Evolutionary conservation across 768 basidiomycete species (phyloP), one percentile per base, ranked within the genome.

Genomic region (Hydnomerulius pinastri): DNA sequence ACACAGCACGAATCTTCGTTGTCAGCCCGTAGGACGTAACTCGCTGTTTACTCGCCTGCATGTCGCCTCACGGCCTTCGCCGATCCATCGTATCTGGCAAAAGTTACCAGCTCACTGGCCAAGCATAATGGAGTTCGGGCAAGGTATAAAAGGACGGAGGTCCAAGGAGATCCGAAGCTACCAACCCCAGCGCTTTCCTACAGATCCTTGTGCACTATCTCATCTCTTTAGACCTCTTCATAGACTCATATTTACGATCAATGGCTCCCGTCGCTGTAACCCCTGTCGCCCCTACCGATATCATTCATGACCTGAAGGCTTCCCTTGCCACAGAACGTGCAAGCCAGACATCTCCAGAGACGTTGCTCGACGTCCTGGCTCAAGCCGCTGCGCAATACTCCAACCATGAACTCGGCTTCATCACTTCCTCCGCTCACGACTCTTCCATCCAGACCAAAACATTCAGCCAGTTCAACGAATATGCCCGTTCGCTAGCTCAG

Each of bases 351-450:
- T 50, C 40, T 37, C 49, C 50, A 38, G 44, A 53, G 8, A 69
- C 63, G 6, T 55, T 67, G 6, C 42, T 58, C 13, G 60, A 65
- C 10, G 46, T 65, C 20, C 18, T 69, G 20, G 55, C 58, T 42
- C 56, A 42, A 11, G 67, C 60, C 6, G 60, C 51, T 10, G 18
- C 13, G 6, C 55, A 50, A 7, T 65, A 67, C 27, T 60, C 67
- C 8, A 21, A 33, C 2, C 67, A 58, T 21, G 55, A 67, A 15
- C 62, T 67, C 33, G 46, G 55, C 10, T 67, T 67, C 12, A 46
- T 67, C 27, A 57, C 67, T 0, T 69, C 65, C 8, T 67, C 65
- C 0, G 57, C 64, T 15, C 65, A 65, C 18, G 58, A 69, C 27
- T 69, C 62, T 8, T 55, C 67, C 9, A 63, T 65, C 8, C 57